These are phyloP conservation scores for Tolypocladium sp. DNA, from an alignment of 2,329 filamentous ascomycete species.

Conservation along the genomic window DNA sequence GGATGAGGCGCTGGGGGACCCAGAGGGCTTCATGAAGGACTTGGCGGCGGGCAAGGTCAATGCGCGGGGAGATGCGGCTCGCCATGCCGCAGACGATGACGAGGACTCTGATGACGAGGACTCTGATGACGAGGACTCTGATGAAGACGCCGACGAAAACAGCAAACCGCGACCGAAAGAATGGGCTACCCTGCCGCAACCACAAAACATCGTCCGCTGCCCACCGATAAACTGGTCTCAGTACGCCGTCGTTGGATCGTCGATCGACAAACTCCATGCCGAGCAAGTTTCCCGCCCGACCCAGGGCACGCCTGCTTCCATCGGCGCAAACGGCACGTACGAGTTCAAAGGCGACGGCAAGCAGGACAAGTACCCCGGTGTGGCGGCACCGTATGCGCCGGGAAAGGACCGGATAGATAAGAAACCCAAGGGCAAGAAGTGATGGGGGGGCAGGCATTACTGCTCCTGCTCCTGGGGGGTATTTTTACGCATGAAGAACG, in stretches of 20 bases:
- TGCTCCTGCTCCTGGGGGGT: neutral
- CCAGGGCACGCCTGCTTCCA: constrained; percentile 40
- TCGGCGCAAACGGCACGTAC: constrained; percentile 36
- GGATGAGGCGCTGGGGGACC: constrained; percentile 59
- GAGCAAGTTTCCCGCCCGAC: constrained; percentile 64
- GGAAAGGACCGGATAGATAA: constrained; percentile 38
- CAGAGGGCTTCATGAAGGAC: constrained; percentile 62
- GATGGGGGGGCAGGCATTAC: neutral
- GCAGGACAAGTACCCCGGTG: constrained; percentile 36
- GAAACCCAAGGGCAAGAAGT: constrained; percentile 24
- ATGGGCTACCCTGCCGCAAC: constrained; percentile 61
- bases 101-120: constrained; percentile 12
- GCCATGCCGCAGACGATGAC: constrained; percentile 7
- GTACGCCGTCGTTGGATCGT: constrained; percentile 74
- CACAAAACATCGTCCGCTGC: constrained; percentile 76
- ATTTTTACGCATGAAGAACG: neutral
- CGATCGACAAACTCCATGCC: constrained; percentile 74
- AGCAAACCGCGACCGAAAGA: constrained; percentile 21
- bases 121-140: constrained; percentile 13
- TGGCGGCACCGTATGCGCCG: constrained; percentile 49
- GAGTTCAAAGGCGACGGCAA: constrained; percentile 38
- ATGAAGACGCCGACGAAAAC: constrained; percentile 15
- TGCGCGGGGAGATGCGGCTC: neutral
- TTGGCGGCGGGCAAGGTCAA: constrained; percentile 53
- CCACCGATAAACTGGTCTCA: constrained; percentile 92